These are phyloP conservation scores for Bimuria novae-zelandiae DNA, from an alignment of 2,329 filamentous ascomycete species.

Conservation along the genomic window DNA sequence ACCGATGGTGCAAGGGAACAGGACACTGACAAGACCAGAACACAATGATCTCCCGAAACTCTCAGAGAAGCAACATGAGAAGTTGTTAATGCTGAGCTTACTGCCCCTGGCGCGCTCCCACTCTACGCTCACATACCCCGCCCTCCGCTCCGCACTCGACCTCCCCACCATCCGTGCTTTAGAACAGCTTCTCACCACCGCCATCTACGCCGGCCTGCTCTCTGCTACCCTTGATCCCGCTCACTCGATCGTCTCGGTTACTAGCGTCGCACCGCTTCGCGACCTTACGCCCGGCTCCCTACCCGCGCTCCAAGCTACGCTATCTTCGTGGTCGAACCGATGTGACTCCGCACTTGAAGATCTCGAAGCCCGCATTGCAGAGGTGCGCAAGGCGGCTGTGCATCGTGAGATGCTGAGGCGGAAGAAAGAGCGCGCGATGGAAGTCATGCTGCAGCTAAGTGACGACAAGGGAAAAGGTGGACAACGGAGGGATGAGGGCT, in stretches of 20 bases:
- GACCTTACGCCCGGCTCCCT: slow-evolving; percentile 79
- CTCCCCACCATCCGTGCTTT: slow-evolving; percentile 71
- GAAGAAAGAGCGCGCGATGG: slow-evolving; percentile 49
- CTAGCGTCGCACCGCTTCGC: slow-evolving; percentile 80
- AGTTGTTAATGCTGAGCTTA: slow-evolving; percentile 89
- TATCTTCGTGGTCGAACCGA: slow-evolving; percentile 77
- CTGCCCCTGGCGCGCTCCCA: slow-evolving; percentile 76
- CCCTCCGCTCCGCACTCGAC: slow-evolving; percentile 68
- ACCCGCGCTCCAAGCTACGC: slow-evolving; percentile 66
- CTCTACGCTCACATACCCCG: slow-evolving; percentile 69
- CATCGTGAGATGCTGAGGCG: slow-evolving; percentile 48
- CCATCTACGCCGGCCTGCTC: slow-evolving; percentile 84
- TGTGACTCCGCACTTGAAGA: slow-evolving; percentile 75
- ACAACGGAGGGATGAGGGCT: slow-evolving; percentile 19
- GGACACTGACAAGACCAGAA: slow-evolving; percentile 12
- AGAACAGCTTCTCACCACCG: slow-evolving; percentile 83
- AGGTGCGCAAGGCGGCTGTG: slow-evolving; percentile 59
- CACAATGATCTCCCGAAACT: slow-evolving; percentile 70
- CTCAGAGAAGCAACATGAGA: slow-evolving; percentile 72
- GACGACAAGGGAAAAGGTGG: slow-evolving; percentile 36
- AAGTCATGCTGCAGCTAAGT: slow-evolving; percentile 26
- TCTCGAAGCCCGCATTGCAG: slow-evolving; percentile 74
- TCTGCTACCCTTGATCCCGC: slow-evolving; percentile 82
- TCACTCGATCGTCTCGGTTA: slow-evolving; percentile 74
- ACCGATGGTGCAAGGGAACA: no score